phyloP scores from a whole-genome alignment of 208 protist species.

The Angomonas ambiguus region DNA sequence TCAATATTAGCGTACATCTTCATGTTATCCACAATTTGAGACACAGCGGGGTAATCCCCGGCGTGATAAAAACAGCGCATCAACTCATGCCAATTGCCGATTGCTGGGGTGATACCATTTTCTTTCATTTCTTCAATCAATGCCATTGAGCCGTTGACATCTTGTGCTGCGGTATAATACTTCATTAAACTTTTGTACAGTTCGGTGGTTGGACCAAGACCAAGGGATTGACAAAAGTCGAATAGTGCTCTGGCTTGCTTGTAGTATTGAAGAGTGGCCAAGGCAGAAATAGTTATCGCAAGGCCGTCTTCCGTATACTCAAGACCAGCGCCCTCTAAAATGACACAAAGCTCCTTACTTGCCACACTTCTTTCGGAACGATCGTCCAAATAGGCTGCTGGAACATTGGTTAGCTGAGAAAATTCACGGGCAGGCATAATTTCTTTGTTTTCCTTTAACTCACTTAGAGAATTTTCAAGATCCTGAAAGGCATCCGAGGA shows the following conservation, averaged over 20 bases:
- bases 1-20: conserved; percentile 92
- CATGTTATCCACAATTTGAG: conserved; percentile 87
- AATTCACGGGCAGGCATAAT: conserved; percentile 35
- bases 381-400: conserved; percentile 85
- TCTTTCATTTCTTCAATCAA: conserved; percentile 89
- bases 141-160: conserved; percentile 71
- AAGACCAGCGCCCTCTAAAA: conserved; percentile 55
- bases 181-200: conserved; percentile 85
- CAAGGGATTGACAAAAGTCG: conserved; percentile 56
- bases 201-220: conserved; percentile 67
- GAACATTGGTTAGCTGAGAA: conserved; percentile 45
- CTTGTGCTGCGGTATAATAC: conserved; percentile 40
- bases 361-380: conserved; percentile 67
- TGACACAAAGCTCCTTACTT: conserved; percentile 62
- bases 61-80: conserved; percentile 79
- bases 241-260: conserved; percentile 67
- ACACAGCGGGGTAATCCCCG: conserved; percentile 79
- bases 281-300: conserved; percentile 57
- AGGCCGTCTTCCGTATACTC: conserved; percentile 84
- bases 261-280: conserved; percentile 56
- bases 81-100: conserved; percentile 90
- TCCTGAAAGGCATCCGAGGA: neutral
- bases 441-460: conserved; percentile 2
- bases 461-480: conserved; percentile 31
- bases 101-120: conserved; percentile 76